These are phyloP conservation scores for Malus domestica DNA, from an alignment of 306 rosid species.

Conservation along the genomic window DNA sequence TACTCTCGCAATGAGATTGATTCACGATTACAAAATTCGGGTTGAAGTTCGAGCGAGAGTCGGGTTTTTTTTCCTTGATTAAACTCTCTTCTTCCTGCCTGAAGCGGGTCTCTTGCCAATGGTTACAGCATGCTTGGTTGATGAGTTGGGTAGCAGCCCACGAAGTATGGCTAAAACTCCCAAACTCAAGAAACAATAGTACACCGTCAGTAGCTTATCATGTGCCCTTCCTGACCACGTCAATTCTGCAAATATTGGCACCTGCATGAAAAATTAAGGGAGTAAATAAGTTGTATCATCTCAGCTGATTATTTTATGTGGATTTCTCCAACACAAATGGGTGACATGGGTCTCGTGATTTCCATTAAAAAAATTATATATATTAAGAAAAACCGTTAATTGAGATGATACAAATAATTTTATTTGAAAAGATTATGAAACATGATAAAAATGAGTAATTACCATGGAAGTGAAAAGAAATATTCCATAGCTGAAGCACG, in stretches of 20 bases:
- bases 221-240: conserved; percentile 8
- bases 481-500: conserved; percentile 10
- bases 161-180: conserved; percentile 11
- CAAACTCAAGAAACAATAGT: conserved; percentile 8
- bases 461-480: conserved; percentile 8
- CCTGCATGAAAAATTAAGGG: not conserved
- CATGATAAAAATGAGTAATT: not conserved
- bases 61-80: not conserved
- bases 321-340: not conserved
- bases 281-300: not conserved
- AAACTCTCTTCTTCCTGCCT: conserved; percentile 7
- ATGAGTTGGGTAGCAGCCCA: conserved; percentile 3
- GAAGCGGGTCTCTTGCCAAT: conserved; percentile 2
- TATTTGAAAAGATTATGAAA: not conserved
- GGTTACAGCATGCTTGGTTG: not conserved
- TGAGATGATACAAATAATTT: not conserved
- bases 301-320: not conserved
- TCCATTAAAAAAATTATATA: too few relatives aligned
- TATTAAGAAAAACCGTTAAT: not conserved
- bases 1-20: not conserved
- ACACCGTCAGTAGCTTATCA: conserved; percentile 6
- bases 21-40: not conserved
- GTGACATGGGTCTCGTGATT: not conserved
- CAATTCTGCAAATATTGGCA: conserved; percentile 14
- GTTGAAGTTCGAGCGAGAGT: not conserved